phyloP scores from a whole-genome alignment of 179 eudicot species.

The Beta corolliflora region DNA sequence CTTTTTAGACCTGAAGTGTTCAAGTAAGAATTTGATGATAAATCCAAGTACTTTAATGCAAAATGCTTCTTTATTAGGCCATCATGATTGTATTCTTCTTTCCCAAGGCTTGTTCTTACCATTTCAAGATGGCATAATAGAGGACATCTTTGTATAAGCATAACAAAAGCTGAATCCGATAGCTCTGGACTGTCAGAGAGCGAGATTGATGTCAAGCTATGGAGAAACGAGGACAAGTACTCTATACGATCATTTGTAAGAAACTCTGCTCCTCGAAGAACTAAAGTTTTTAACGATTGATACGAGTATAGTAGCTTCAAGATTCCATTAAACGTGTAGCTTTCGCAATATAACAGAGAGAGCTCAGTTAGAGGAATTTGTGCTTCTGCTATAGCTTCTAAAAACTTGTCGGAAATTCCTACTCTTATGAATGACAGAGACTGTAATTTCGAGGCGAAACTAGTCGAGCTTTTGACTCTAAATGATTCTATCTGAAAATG shows the following conservation, averaged over 20 bases:
- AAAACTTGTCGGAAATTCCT: slow-evolving; percentile 25
- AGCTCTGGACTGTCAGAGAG: slow-evolving; percentile 21
- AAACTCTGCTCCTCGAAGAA: slow-evolving; percentile 25
- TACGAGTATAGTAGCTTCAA: slow-evolving; percentile 18
- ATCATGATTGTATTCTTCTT: slow-evolving; percentile 14
- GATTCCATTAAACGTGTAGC: slow-evolving; percentile 30
- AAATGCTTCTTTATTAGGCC: slow-evolving; percentile 3
- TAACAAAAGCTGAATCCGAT: slow-evolving; percentile 26
- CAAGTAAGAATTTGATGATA: slow-evolving; percentile 10
- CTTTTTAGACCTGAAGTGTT: slow-evolving; percentile 1
- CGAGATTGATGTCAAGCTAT: slow-evolving; percentile 18
- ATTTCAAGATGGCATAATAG: slow-evolving; percentile 21
- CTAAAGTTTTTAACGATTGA: slow-evolving; percentile 14
- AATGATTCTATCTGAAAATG: slow-evolving; percentile 16
- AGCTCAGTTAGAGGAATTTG: slow-evolving; percentile 24
- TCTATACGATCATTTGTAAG: slow-evolving; percentile 24
- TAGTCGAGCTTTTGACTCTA: neutral
- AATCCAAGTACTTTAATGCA: slow-evolving; percentile 14
- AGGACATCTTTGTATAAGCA: slow-evolving; percentile 24
- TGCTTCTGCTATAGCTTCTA: slow-evolving; percentile 19
- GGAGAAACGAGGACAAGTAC: slow-evolving; percentile 20
- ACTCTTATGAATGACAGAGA: neutral
- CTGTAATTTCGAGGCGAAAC: neutral
- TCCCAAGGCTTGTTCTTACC: slow-evolving; percentile 23
- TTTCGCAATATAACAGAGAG: slow-evolving; percentile 18